phyloP scores from a whole-genome alignment of 164 flowering plant species.

The Chimonanthus salicifolius region DNA sequence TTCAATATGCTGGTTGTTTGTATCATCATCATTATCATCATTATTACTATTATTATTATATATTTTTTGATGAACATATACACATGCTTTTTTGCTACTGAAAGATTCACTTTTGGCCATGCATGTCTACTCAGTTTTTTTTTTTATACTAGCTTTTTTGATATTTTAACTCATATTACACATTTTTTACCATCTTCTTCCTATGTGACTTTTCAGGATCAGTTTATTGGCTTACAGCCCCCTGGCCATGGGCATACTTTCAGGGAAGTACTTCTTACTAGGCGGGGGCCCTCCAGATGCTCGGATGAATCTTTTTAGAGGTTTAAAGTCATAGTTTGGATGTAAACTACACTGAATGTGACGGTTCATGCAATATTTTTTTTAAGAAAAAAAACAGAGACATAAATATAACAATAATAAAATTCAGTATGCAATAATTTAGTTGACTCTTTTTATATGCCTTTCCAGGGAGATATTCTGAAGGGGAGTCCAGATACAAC shows the following conservation, averaged over 20 bases:
- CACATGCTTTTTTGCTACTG: background rate
- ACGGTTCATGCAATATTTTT: background rate
- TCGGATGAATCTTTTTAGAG: conserved; percentile 71
- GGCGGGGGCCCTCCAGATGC: conserved; percentile 63
- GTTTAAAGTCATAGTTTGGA: conserved; percentile 19
- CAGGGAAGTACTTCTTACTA: conserved; percentile 64
- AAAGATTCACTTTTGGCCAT: background rate
- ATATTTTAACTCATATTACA: background rate
- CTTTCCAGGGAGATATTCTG: conserved; percentile 60
- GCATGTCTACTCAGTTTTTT: background rate
- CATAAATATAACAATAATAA: background rate
- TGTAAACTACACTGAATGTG: background rate
- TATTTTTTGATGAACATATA: no score
- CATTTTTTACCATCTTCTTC: background rate
- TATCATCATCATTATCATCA: background rate
- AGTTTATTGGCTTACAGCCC: conserved; percentile 83
- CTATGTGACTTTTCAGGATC: conserved; percentile 32
- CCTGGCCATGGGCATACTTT: conserved; percentile 86
- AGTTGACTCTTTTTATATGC: conserved; percentile 1
- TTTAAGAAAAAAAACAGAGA: background rate
- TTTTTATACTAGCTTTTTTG: background rate
- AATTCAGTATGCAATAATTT: background rate
- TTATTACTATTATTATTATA: no score
- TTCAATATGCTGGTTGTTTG: background rate
- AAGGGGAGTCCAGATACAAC: conserved; percentile 83